Conservation (phyloP, 2,329 filamentous ascomycete genomes). For the Mollisia scopiformis region DNA sequence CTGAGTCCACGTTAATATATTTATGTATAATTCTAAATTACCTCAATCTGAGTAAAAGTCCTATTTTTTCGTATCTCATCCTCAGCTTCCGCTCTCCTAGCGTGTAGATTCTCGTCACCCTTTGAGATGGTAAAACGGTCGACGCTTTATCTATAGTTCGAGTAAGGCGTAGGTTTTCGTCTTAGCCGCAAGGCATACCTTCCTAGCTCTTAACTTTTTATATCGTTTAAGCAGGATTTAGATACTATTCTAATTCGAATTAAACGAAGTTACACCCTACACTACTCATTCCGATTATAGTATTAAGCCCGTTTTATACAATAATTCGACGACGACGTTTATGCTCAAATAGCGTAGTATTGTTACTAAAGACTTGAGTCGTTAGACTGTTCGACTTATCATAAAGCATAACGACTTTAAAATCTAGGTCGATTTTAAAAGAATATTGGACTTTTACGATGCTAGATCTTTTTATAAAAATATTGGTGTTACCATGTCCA, state of each 20-base stretch:
- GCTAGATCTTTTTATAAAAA: conserved; percentile 4
- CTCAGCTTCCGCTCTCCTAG: conserved; percentile 9
- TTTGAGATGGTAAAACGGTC: conserved; percentile 15
- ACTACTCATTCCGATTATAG: conserved; percentile 17
- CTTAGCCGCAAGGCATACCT: conserved; percentile 4
- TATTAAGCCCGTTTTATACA: conserved; percentile 8
- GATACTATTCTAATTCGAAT: conserved; percentile 14
- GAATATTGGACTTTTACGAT: conserved; percentile 8
- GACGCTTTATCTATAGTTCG: conserved; percentile 14
- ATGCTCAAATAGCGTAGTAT: conserved; percentile 12
- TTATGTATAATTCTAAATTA: conserved; percentile 27
- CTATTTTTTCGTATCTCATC: conserved; percentile 20
- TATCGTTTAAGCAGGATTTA: conserved; percentile 6
- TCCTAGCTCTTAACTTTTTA: conserved; percentile 3
- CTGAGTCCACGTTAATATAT: conserved; percentile 23
- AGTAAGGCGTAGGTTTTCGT: conserved; percentile 15
- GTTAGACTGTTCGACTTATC: conserved; percentile 6
- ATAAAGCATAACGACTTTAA: conserved; percentile 9
- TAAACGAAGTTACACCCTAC: conserved; percentile 8
- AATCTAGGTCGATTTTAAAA: conserved; percentile 9
- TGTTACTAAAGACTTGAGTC: conserved; percentile 10
- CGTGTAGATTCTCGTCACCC: conserved; percentile 16
- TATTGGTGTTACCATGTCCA: conserved; percentile 4
- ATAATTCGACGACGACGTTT: conserved; percentile 9
- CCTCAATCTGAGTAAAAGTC: conserved; percentile 17